Base-by-base conservation (phyloP, 805 yeast genomes). In the Ogataea minuta region DNA sequence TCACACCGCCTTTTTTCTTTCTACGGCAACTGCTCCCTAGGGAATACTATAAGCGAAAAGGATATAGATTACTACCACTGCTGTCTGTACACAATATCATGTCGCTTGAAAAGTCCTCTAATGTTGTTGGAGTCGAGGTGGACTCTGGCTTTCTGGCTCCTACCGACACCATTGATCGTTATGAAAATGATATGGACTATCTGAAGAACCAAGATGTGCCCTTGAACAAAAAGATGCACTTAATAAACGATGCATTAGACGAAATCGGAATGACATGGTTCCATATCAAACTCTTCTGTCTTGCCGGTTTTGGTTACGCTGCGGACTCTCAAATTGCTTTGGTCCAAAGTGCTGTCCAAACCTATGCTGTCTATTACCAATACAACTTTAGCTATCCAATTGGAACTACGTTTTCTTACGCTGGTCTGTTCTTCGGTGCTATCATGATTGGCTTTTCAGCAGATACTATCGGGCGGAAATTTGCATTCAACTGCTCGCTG, bases 211-310 rank as follows among this genome's bases (percentile, higher is more conserved):
- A 16, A 14, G 20, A 28, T 15, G 20, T 14, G 31, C 16, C 15
- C n/a, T 28, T 71, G 17, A 48, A 59, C 16, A 48, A 45, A 20
- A 71, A 70, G 44, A 64, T 70, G 59, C 57, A 49, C 29, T 53
- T 72, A 9, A 53, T 72, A 29, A 72, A 72, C 54, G 53, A 67
- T 34, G 74, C 79, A 13, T 63, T 75, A 45, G 77, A 74, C 48
- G 76, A 75, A 48, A 73, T 74, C 36, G 80, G 80, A 0, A 71
- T 76, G 58, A 74, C 81, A 3, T 65, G 69, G 59, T 71, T 67
- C 48, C 78, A 73, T 44, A 52, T 64, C 44, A 67, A 66, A 50
- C 54, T 70, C 19, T 70, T 71, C 51, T 63, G 64, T 41, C 48
- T 74, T 4, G 71, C 71, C 26, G 77, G 78, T 4, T 64, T 68